Conservation (phyloP, 2,329 filamentous ascomycete species). For the Xylaria digitata region DNA sequence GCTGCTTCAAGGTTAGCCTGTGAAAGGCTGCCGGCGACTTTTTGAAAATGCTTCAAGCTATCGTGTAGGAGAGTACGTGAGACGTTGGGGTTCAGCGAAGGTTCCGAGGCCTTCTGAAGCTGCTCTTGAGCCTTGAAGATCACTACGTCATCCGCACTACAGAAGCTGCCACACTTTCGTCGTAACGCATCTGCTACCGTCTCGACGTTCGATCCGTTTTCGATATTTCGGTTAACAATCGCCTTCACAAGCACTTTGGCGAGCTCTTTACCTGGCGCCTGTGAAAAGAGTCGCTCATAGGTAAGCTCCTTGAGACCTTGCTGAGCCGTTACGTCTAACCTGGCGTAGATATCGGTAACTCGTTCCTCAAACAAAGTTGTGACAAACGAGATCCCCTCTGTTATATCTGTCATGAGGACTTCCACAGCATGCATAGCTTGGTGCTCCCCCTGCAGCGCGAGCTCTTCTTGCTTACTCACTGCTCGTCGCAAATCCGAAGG, state of each 20-base stretch:
- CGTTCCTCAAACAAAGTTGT: conserved; percentile 94
- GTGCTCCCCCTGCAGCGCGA: conserved; percentile 93
- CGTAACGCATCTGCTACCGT: conserved; percentile 95
- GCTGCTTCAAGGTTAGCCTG: conserved; percentile 83
- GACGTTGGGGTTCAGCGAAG: conserved; percentile 77
- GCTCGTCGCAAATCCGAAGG: conserved; percentile 84
- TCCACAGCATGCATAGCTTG: conserved; percentile 89
- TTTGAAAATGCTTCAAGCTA: conserved; percentile 86
- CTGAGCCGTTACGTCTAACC: conserved; percentile 77
- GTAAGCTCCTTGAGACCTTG: conserved; percentile 80
- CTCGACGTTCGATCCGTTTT: conserved; percentile 96
- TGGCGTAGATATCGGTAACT: conserved; percentile 84
- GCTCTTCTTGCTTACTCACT: conserved; percentile 86
- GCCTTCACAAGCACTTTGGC: conserved; percentile 96
- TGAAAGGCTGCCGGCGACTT: conserved; percentile 85
- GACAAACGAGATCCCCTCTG: conserved; percentile 96
- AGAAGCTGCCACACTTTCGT: conserved; percentile 94
- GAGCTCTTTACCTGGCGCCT: conserved; percentile 81
- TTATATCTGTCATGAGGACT: conserved; percentile 87
- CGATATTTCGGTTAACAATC: conserved; percentile 97
- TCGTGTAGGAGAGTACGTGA: conserved; percentile 86
- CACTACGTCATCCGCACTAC: conserved; percentile 94
- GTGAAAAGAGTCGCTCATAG: conserved; percentile 88
- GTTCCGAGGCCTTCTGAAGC: conserved; percentile 86
- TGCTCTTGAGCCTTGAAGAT: conserved; percentile 99